These are phyloP conservation scores for Naganishia vishniacii DNA, from an alignment of 768 basidiomycete genomes.

Conservation along the genomic window DNA sequence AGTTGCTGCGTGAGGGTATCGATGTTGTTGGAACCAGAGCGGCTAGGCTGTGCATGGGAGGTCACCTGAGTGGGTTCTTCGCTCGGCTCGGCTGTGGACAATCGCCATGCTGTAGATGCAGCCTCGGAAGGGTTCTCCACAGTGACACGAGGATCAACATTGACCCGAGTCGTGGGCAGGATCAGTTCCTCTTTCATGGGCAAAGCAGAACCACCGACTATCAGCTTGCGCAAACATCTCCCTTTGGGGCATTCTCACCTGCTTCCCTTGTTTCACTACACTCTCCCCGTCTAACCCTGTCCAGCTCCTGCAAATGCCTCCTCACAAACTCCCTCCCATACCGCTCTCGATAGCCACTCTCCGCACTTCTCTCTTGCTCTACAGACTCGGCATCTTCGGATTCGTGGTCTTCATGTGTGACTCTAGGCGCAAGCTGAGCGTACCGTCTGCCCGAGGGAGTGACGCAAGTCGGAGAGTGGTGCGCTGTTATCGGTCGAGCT, in stretches of 20 bases:
- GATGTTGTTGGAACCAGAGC: neutral
- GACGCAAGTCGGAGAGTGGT: neutral
- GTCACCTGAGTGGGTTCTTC: neutral
- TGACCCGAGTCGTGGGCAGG: too few relatives aligned
- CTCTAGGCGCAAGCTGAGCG: slow-evolving; percentile 8
- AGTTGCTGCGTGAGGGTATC: neutral
- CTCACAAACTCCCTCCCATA: slow-evolving; percentile 7
- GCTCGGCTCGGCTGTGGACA: too few relatives aligned
- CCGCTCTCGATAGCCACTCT: neutral
- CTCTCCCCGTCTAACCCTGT: neutral
- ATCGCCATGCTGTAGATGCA: too few relatives aligned
- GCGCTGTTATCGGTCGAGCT: neutral
- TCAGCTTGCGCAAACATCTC: neutral
- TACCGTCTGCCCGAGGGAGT: neutral
- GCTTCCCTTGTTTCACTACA: neutral
- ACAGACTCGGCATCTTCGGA: neutral
- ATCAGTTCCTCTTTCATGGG: too few relatives aligned
- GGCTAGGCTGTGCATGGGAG: neutral
- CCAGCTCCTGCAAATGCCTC: neutral
- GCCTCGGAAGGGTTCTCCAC: too few relatives aligned
- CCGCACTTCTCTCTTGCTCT: neutral
- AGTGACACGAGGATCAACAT: too few relatives aligned
- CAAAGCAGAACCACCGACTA: too few relatives aligned
- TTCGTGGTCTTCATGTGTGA: neutral
- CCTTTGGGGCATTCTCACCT: neutral